Percentiles rank a stretch among this genome's conserved stretches.
These are phyloP conservation scores for Lactarius trivialis DNA, from an alignment of 768 basidiomycete genomes.

Conservation along the genomic window DNA sequence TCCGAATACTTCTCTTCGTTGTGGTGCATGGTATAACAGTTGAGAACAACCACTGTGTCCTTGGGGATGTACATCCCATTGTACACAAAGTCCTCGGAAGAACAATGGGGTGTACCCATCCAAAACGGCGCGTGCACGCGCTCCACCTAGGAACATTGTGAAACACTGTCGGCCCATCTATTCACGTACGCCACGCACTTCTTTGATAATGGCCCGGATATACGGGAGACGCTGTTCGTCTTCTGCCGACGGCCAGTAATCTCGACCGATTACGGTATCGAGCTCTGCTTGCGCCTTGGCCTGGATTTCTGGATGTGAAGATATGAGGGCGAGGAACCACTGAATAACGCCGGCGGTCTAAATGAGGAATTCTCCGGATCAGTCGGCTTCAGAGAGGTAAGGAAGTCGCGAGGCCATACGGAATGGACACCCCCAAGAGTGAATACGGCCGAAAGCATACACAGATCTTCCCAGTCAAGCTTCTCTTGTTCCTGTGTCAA, in stretches of 20 bases:
- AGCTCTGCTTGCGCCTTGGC: conserved; percentile 28
- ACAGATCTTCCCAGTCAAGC: conserved; percentile 31
- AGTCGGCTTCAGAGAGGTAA: neutral
- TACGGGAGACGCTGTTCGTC: conserved; percentile 28
- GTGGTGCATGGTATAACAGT: conserved; percentile 27
- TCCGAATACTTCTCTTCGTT: conserved; percentile 35
- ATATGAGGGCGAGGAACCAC: conserved; percentile 29
- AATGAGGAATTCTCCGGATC: neutral
- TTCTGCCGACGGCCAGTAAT: conserved; percentile 24
- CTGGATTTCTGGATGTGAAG: conserved; percentile 27
- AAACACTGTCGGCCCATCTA: neutral
- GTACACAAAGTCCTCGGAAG: conserved; percentile 30
- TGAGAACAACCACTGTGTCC: conserved; percentile 27
- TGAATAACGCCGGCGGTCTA: conserved; percentile 32
- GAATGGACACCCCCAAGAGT: conserved; percentile 34
- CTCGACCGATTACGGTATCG: conserved; percentile 26
- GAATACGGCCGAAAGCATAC: conserved; percentile 32
- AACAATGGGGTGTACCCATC: conserved; percentile 28
- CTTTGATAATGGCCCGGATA: conserved; percentile 28
- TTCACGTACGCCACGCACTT: conserved; percentile 18
- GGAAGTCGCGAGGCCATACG: neutral
- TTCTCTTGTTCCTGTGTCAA: conserved; percentile 28
- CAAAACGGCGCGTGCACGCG: conserved; percentile 28
- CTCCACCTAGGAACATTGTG: conserved; percentile 21
- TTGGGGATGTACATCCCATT: conserved; percentile 30